Evolutionary conservation across 2,329 filamentous ascomycete genomes (phyloP), one percentile per base, ranked within the genome.

Genomic region (Trichoderma citrinoviride): DNA sequence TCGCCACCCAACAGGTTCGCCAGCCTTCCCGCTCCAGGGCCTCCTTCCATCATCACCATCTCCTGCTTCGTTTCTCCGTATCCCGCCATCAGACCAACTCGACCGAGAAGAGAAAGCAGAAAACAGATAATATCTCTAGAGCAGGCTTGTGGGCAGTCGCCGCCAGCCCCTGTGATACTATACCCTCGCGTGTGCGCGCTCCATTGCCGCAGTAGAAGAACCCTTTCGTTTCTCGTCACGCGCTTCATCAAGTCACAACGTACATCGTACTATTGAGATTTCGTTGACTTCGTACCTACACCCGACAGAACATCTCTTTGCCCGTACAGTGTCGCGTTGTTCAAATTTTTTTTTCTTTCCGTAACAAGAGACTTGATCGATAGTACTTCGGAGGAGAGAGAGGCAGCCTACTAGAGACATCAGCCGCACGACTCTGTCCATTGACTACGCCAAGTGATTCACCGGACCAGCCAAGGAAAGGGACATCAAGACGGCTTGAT

Each of bases 121-220:
- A 25, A 54, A 33, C 54, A 57, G 33, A 62, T 62, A 53, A 62
- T 46, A 19, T 40, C 14, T 23, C 19, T 50, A 62, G 50, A 53
- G 14, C 58, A 54, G 64, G 50, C 43, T 44, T 57, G 58, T 53
- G 29, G 58, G 58, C 58, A 56, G 23, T 66, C 44, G 64, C 64
- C 41, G 23, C 57, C 50, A 64, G 64, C 44, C 50, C 60, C 49
- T 62, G 68, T 70, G 67, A 70, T 58, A 37, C 33, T 12, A 49
- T 29, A 53, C 25, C 44, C n/a, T 44, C 67, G 61, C 65, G 64
- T 66, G 37, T 49, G 44, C 64, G 57, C 58, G 56, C 56, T 68
- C 62, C 63, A 52, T 62, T 65, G 60, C 61, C 63, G 65, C 65
- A 70, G 69, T 70, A 70, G 67, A 70, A 68, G 68, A 67, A 67